These are phyloP conservation scores for Debaryomyces tyrocola DNA, from an alignment of 805 yeast species.

Conservation along the genomic window DNA sequence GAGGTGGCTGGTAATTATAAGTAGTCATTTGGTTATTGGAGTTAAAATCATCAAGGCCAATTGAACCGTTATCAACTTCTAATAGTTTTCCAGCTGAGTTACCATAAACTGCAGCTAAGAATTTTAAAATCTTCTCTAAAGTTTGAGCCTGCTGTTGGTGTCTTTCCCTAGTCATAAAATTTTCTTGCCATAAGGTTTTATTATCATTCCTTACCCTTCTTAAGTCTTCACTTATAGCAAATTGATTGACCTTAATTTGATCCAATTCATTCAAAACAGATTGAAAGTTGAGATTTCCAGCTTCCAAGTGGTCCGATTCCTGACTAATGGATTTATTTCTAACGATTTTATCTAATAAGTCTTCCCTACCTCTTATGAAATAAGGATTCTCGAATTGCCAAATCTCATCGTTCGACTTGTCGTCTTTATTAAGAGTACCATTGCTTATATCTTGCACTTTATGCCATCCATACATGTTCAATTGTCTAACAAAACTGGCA, in stretches of 20 bases:
- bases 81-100: constrained; percentile 51
- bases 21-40: constrained; percentile 20
- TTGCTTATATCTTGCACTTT: constrained; percentile 89
- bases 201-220: constrained; percentile 83
- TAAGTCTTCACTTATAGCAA: constrained; percentile 80
- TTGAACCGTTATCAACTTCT: constrained; percentile 27
- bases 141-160: constrained; percentile 86
- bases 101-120: constrained; percentile 81
- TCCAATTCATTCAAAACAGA: constrained; percentile 71
- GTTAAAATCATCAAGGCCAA: constrained; percentile 11
- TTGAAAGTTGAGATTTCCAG: constrained; percentile 44
- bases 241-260: constrained; percentile 72
- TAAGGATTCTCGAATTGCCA: constrained; percentile 88
- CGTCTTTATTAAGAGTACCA: constrained; percentile 56
- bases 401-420: constrained; percentile 65
- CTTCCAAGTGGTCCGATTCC: constrained; percentile 20
- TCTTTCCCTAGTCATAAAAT: constrained; percentile 77
- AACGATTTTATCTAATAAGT: constrained; percentile 78
- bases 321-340: constrained; percentile 56
- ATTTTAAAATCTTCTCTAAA: constrained; percentile 81
- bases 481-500: constrained; percentile 91
- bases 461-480: constrained; percentile 99
- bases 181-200: constrained; percentile 89
- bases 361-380: constrained; percentile 77
- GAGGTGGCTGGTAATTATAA: constrained; percentile 10